Percentiles rank a stretch among this genome's conserved stretches.
Evolutionary conservation across 441 rosid genomes (phyloP).

Genomic region (Gossypium armourianum): DNA sequence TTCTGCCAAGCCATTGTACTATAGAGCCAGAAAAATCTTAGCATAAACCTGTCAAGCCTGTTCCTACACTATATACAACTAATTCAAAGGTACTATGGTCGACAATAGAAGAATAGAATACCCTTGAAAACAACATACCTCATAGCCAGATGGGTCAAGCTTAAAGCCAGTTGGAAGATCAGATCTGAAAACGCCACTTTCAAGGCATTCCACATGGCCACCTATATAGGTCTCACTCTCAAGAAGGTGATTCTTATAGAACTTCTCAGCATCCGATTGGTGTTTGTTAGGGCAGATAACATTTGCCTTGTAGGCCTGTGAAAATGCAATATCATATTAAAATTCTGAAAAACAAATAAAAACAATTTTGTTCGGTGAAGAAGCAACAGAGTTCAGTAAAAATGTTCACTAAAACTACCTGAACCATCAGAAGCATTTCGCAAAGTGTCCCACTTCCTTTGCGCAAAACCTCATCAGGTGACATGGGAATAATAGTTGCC

Average conservation of each 20-base stretch:
- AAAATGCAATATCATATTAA: slow-evolving; percentile 19
- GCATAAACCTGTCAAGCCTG: slow-evolving; percentile 10
- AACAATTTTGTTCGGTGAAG: slow-evolving; percentile 17
- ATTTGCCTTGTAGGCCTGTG: slow-evolving; percentile 83
- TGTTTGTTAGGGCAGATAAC: slow-evolving; percentile 96
- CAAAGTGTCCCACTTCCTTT: slow-evolving; percentile 99
- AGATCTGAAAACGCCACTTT: slow-evolving; percentile 98
- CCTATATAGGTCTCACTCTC: slow-evolving; percentile 97
- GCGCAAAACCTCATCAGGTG: slow-evolving; percentile 96
- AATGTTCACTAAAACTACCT: slow-evolving; percentile 37
- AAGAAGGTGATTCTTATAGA: slow-evolving; percentile 68
- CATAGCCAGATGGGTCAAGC: slow-evolving; percentile 70
- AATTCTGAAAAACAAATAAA: slow-evolving; percentile 17
- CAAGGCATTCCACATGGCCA: slow-evolving; percentile 97
- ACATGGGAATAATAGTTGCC: slow-evolving; percentile 94
- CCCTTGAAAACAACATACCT: slow-evolving; percentile 39
- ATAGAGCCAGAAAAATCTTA: background rate
- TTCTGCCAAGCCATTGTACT: background rate
- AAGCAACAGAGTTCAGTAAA: slow-evolving; percentile 18
- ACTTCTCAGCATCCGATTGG: slow-evolving; percentile 83
- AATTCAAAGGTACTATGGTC: slow-evolving; percentile 5
- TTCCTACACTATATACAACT: background rate
- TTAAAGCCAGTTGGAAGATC: slow-evolving; percentile 88
- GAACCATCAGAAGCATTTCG: slow-evolving; percentile 98
- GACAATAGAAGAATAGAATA: slow-evolving; percentile 11